Evolutionary conservation across 306 rosid genomes (phyloP), one percentile per base, ranked within the genome.

Genomic region (Lathyrus oleraceus): DNA sequence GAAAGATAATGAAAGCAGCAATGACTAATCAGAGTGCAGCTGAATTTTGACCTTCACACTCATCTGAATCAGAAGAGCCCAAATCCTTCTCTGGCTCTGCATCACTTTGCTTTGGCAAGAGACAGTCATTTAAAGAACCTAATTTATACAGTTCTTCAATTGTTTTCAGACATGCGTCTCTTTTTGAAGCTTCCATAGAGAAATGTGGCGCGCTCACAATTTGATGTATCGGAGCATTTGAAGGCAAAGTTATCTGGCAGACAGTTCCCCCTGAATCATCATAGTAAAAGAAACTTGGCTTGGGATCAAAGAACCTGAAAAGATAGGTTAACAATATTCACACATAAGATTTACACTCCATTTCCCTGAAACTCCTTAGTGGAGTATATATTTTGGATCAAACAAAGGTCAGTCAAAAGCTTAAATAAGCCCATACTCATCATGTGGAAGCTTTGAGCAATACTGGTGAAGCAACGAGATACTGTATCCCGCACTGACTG

Each of bases 361-460:
- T 60, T 76, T 75, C 61, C 76, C 30, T 20, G 75, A 32, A 76
- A 58, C 25, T 53, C 21, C 67, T 40, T 52, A 44, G 48, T 70
- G 71, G 74, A 61, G 76, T 15, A 74, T 47, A 66, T 72, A 49
- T 56, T 62, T 45, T 49, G 43, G 25, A 47, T 35, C 53, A 63
- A 76, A 76, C 61, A 66, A 70, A 61, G 62, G 58, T 42, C 39
- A 30, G 48, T 36, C 39, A 30, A n/a, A 71, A 70, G 39, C 75
- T 8, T 61, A 72, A 45, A 67, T 28, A 67, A 57, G 76, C 66
- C 61, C 96, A 59, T 88, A 90, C 98, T 90, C 97, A 43, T 94
- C 98, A 73, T 79, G 96, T 5, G 97, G 96, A 81, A 94, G 96
- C 88, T 87, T 90, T 39, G 96, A 72, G 72, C 98, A 94, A 64